Base-by-base conservation (phyloP, 257 asterid species). In the Solanum chaucha region DNA sequence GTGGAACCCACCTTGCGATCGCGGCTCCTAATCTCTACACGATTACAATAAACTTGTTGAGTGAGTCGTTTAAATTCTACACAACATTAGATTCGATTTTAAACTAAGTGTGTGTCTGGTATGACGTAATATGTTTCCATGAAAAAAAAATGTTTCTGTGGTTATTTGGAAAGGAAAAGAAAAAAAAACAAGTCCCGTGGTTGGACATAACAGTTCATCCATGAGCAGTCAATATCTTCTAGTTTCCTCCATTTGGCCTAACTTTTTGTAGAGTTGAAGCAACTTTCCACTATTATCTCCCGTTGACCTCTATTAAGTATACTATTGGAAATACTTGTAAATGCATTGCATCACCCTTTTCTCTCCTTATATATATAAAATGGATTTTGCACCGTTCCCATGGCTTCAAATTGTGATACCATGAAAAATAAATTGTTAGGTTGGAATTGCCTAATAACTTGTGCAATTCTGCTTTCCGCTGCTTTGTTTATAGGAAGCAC, bases 401-500 rank as follows among this genome's bases (percentile, higher is more conserved):
- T 46, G 85, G 67, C 67, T 75, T 75, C 48, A 75, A 17, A 68
- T 81, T 85, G 22, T 83, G 92, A 91, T 9, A 41, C 91, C 41
- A 92, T 82, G 87, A 93, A 51, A 92, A 83, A 86, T 87, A 89
- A 90, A 86, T 84, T 94, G 20, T 88, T 89, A 20, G 3, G 80
- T 4, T 91, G 92, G 84, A 85, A 87, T 83, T 92, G 91, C 65
- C 87, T 78, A 78, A 41, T 94, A 85, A 89, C 93, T 5, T 89
- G 87, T 5, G 89, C 84, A 24, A 26, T 94, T 86, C 85, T 95
- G 55, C 74, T 94, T 88, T 92, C 92, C 87, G 90, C 90, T 28
- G 86, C 91, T 89, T 87, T 95, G 88, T 81, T 93, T 32, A 36
- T 93, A 36, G 90, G 90, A 88, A 91, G 90, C 88, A 68, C 86